Base-by-base conservation (phyloP, 2,329 filamentous ascomycete species). In the Harringtonia aguacate region DNA sequence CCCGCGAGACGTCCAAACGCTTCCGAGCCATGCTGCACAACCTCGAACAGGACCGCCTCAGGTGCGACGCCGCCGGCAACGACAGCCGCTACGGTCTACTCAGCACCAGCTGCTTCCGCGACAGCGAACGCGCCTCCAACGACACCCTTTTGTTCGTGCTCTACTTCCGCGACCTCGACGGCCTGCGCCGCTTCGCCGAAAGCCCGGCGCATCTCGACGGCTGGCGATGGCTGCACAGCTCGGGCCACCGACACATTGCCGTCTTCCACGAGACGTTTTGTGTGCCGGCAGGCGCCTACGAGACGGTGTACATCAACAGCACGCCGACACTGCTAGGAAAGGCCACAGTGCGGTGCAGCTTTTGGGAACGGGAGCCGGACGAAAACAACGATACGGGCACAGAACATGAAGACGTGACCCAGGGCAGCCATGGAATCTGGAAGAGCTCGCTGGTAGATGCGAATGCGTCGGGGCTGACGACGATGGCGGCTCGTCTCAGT, bases 51-150 rank as follows among this genome's bases (percentile, higher is more conserved):
- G 40, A 43, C 15, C 33, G 39, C 12, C 13, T 29, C 3, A 20
- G 36, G 8, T 58, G 63, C 4, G 60, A 67, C 4, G 8, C 17
- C 8, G 17, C 5, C 12, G 20, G 20, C 2, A 14, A 18, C 1
- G 24, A 28, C 13, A 42, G 22, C 28, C 60, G 68, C 39, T 66
- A 65, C 46, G 74, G 73, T 5, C 64, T 74, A 47, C 56, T 77
- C 2, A 64, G 66, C 31, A 52, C 58, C 21, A 68, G 64, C 3
- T 48, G 51, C 13, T 76, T 67, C 61, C 58, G 57, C 3, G 60
- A 49, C 24, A 38, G 43, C 18, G 48, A 50, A 24, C 52, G 51
- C n/a, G 35, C 39, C 1, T 42, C 45, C 4, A 33, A 45, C 33
- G 47, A 50, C 39, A 52, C 50, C 7, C 39, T 53, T 24, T 36